Percentiles rank a stretch among this genome's conserved stretches.
Evolutionary conservation across 2,329 filamentous ascomycete genomes (phyloP).

Genomic region (Phaeosphaeria sp.): DNA sequence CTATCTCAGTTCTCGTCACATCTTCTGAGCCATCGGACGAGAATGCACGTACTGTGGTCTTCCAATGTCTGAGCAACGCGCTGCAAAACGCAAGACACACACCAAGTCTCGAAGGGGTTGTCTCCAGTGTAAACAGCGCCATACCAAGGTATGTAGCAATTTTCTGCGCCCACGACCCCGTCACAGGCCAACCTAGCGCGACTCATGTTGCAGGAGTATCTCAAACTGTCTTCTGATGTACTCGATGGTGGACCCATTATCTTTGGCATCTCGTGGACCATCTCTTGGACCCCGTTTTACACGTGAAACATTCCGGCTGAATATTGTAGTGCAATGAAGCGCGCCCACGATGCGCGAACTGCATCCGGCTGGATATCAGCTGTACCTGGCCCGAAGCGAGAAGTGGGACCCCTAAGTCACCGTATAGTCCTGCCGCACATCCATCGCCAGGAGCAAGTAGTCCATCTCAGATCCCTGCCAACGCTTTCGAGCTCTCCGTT

Average conservation of each 20-base stretch:
- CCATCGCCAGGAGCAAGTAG: constrained; percentile 13
- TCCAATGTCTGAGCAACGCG: constrained; percentile 24
- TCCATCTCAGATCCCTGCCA: constrained; percentile 10
- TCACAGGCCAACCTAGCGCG: too few species aligned
- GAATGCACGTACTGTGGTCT: constrained; percentile 1
- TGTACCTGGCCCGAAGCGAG: constrained; percentile 34
- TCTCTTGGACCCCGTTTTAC: too few species aligned
- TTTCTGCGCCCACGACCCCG: too few species aligned
- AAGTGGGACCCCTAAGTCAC: constrained; percentile 25
- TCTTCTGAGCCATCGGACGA: not conserved
- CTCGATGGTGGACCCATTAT: too few species aligned
- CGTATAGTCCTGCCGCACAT: constrained; percentile 20
- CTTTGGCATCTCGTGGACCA: too few species aligned
- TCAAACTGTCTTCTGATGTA: too few species aligned
- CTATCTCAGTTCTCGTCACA: constrained; percentile 2
- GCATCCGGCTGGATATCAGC: constrained; percentile 36
- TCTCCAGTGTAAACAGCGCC: constrained; percentile 38
- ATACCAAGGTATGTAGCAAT: too few species aligned
- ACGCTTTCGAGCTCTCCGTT: constrained; percentile 27
- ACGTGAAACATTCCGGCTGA: not conserved
- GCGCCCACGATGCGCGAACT: constrained; percentile 39
- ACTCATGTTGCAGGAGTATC: too few species aligned
- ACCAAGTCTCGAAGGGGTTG: constrained; percentile 42
- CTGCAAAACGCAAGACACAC: constrained; percentile 39
- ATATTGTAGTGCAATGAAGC: constrained; percentile 38